These are phyloP conservation scores for Voacanga thouarsii DNA, from an alignment of 257 asterid genomes.

Conservation along the genomic window DNA sequence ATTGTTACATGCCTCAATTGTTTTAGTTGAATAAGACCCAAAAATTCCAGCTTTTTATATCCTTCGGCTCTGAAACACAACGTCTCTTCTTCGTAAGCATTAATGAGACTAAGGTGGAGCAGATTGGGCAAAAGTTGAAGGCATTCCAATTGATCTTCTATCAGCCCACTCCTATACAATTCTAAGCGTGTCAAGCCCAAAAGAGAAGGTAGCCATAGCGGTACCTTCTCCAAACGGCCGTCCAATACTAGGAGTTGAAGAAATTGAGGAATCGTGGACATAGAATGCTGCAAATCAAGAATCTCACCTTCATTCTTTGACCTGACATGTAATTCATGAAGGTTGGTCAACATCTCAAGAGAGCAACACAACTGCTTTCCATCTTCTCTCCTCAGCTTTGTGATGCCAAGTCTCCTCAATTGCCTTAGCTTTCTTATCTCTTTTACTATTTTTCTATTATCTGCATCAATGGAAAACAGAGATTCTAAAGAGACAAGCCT, in stretches of 20 bases:
- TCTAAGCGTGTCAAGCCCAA: background rate
- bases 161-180: conserved; percentile 2
- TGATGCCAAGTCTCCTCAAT: conserved; percentile 6
- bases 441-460: background rate
- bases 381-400: conserved; percentile 1
- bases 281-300: conserved; percentile 14
- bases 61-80: conserved; percentile 10
- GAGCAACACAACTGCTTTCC: background rate
- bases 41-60: conserved; percentile 14
- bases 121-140: conserved; percentile 24
- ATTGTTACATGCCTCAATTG: conserved; percentile 10
- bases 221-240: conserved; percentile 15
- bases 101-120: background rate
- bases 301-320: background rate
- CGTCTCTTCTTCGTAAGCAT: conserved; percentile 21
- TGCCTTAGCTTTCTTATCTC: conserved; percentile 14
- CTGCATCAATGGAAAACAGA: background rate
- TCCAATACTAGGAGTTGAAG: background rate
- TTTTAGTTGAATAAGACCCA: background rate
- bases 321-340: background rate
- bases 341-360: conserved; percentile 6
- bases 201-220: conserved; percentile 26
- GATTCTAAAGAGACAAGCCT: background rate
- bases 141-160: background rate
- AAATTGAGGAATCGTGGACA: background rate